Evolutionary conservation across 192 early-diverging fungal genomes (phyloP).

Genomic region (Backusella circina): DNA sequence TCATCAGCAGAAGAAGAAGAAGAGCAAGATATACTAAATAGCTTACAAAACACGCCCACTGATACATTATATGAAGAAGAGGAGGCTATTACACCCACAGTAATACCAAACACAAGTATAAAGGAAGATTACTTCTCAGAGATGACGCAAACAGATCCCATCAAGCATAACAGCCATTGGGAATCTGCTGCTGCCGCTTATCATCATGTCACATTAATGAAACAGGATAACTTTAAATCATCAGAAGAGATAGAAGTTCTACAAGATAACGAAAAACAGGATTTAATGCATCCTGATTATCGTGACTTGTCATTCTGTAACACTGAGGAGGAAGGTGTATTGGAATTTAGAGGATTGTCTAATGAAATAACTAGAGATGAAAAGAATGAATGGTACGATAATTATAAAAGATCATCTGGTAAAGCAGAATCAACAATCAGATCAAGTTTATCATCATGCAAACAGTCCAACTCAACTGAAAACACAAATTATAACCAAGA

Average conservation of each 20-base stretch:
- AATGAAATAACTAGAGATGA: background rate
- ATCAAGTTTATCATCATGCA: slow-evolving; percentile 3
- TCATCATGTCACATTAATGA: background rate
- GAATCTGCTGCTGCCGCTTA: background rate
- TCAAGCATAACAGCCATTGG: background rate
- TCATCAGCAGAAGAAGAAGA: too few species aligned
- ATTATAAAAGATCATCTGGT: background rate
- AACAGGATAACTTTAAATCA: background rate
- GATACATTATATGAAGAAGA: background rate
- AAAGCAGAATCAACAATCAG: background rate
- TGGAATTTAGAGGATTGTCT: background rate
- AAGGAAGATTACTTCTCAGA: background rate
- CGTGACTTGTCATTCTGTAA: background rate
- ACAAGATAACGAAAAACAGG: background rate
- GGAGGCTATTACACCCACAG: background rate
- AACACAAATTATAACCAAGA: background rate
- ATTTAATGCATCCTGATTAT: background rate
- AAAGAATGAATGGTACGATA: background rate
- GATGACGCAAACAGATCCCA: background rate
- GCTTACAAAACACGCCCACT: background rate
- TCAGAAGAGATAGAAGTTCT: background rate
- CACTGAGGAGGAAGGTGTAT: background rate
- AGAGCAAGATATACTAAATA: background rate
- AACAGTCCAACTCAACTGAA: background rate
- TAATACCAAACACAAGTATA: background rate